Percentiles rank a stretch among this genome's conserved stretches.
Evolutionary conservation across 164 flowering plant genomes (phyloP).

Genomic region (Cinnamomum micranthum): DNA sequence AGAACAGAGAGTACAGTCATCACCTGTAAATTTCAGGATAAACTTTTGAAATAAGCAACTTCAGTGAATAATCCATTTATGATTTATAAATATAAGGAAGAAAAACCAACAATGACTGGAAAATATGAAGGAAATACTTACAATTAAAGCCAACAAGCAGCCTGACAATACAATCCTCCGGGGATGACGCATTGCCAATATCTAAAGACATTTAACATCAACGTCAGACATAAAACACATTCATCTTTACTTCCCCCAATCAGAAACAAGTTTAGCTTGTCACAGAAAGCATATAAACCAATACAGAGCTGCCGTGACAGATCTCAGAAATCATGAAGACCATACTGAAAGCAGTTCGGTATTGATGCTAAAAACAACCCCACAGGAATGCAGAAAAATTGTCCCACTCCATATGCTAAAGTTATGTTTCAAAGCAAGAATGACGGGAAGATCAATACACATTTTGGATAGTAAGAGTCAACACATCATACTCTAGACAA

Average conservation of each 20-base stretch:
- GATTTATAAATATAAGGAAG: background rate
- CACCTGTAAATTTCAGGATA: constrained; percentile 36
- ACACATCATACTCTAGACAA: background rate
- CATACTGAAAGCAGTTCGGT: too few relatives aligned
- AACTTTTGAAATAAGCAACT: too few relatives aligned
- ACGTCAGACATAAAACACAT: background rate
- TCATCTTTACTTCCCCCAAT: too few relatives aligned
- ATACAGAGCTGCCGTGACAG: background rate
- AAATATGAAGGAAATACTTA: constrained; percentile 36
- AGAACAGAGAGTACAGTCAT: constrained; percentile 88
- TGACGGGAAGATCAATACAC: background rate
- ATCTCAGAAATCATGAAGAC: background rate
- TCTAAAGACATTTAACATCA: constrained; percentile 36
- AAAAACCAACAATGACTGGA: background rate
- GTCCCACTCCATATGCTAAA: background rate
- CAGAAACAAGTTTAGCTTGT: background rate
- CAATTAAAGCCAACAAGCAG: constrained; percentile 76
- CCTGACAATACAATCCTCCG: constrained; percentile 87
- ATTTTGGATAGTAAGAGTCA: background rate
- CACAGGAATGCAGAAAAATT: background rate
- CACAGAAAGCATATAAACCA: background rate
- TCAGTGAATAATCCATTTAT: background rate
- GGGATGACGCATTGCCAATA: constrained; percentile 98
- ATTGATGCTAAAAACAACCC: background rate
- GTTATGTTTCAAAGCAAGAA: background rate